Evolutionary conservation across 2,329 filamentous ascomycete genomes (phyloP).

Genomic region (Alternaria infectoria): DNA sequence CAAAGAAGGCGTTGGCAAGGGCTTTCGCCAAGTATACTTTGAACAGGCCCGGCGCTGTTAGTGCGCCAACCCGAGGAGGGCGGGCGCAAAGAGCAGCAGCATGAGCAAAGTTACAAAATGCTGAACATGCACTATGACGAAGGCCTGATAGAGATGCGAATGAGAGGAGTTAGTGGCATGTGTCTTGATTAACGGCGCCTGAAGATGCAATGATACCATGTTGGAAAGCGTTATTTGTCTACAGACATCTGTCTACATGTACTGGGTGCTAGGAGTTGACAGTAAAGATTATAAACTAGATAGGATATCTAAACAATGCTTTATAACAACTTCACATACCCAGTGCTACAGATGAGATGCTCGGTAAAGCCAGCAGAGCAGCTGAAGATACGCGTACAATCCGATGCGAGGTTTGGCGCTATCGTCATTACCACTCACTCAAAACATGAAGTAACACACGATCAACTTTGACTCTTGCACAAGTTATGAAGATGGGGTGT

Average conservation of each 20-base stretch:
- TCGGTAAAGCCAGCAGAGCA: background rate
- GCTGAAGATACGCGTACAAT: background rate
- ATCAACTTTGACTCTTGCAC: no score
- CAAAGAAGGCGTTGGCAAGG: slow-evolving; percentile 92
- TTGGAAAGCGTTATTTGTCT: background rate
- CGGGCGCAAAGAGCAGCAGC: slow-evolving; percentile 39
- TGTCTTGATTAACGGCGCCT: slow-evolving; percentile 8
- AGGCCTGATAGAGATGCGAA: slow-evolving; percentile 5
- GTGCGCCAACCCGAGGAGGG: slow-evolving; percentile 31
- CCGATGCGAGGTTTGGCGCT: background rate
- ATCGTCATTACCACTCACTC: background rate
- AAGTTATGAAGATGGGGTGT: background rate
- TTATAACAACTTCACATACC: background rate
- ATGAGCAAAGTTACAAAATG: slow-evolving; percentile 4
- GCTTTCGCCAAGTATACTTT: slow-evolving; percentile 91
- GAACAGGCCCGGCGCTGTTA: slow-evolving; percentile 52
- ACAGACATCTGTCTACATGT: background rate
- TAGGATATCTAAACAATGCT: background rate
- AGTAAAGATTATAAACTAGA: background rate
- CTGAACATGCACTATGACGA: background rate
- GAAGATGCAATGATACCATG: slow-evolving; percentile 25
- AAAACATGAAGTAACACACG: background rate
- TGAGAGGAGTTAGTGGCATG: background rate
- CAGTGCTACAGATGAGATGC: background rate
- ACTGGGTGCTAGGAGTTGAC: background rate